These are phyloP conservation scores for Medicago arabica DNA, from an alignment of 306 rosid genomes.

Conservation along the genomic window DNA sequence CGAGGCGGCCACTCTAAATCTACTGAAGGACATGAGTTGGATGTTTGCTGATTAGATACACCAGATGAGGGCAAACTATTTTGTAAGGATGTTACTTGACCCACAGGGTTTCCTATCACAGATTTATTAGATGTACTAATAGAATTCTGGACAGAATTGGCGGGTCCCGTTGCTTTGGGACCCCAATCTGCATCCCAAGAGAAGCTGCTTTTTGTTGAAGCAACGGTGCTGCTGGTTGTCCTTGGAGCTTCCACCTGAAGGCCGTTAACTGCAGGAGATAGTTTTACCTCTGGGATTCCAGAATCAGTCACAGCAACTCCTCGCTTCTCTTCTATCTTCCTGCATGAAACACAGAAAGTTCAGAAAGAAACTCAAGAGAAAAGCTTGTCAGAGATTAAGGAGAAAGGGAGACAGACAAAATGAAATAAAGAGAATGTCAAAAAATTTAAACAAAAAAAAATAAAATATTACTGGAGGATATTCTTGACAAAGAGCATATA, in stretches of 20 bases:
- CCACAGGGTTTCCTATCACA: conserved; percentile 49
- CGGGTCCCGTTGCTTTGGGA: conserved; percentile 47
- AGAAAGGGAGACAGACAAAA: conserved; percentile 15
- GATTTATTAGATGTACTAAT: conserved; percentile 46
- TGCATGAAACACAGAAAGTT: conserved; percentile 45
- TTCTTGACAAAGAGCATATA: conserved; percentile 99
- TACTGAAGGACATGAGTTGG: conserved; percentile 73
- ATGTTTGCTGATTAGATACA: conserved; percentile 61
- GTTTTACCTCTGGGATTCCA: conserved; percentile 72
- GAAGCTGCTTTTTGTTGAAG: conserved; percentile 56
- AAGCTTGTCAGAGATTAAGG: conserved; percentile 12
- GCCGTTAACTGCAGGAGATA: conserved; percentile 61
- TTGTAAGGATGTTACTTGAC: conserved; percentile 52
- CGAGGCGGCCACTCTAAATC: conserved; percentile 98
- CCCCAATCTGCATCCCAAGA: conserved; percentile 99
- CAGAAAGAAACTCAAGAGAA: conserved; percentile 21
- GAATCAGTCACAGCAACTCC: conserved; percentile 86
- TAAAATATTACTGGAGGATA: conserved; percentile 76
- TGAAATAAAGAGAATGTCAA: conserved; percentile 13
- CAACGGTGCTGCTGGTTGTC: conserved; percentile 49
- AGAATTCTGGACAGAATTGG: conserved; percentile 54
- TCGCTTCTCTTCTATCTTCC: conserved; percentile 94
- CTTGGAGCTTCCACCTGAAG: conserved; percentile 53
- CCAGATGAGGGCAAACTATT: conserved; percentile 46
- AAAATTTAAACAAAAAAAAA: background rate